These are phyloP conservation scores for Coemansia sp. DNA, from an alignment of 192 early-diverging fungal genomes.

Conservation along the genomic window DNA sequence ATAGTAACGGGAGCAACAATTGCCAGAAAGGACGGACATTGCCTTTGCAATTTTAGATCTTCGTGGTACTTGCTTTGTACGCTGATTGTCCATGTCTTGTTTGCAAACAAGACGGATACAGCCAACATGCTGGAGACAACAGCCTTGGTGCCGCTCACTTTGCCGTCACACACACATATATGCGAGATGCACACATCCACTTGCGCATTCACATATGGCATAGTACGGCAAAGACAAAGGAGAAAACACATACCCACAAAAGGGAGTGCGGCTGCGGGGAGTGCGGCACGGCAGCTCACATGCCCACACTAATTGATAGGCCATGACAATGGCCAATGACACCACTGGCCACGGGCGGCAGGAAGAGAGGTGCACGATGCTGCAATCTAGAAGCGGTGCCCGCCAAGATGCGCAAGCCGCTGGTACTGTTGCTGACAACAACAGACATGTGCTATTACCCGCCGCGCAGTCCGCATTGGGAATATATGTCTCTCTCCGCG, in stretches of 20 bases:
- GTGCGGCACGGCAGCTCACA: slow-evolving; percentile 6
- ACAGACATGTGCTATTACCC: slow-evolving; percentile 16
- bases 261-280: slow-evolving; percentile 5
- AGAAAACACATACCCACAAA: background rate
- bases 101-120: background rate
- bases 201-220: slow-evolving; percentile 2
- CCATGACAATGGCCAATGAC: background rate
- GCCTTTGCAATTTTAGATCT: slow-evolving; percentile 8
- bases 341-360: background rate
- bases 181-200: background rate
- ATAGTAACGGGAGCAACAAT: slow-evolving; percentile 7
- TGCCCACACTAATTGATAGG: slow-evolving; percentile 6
- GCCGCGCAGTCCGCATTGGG: slow-evolving; percentile 11
- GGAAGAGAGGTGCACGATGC: background rate
- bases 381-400: slow-evolving; percentile 13
- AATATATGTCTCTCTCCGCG: background rate
- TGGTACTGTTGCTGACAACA: slow-evolving; percentile 8
- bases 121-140: background rate
- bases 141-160: background rate
- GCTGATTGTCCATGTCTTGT: background rate
- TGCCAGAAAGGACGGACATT: background rate
- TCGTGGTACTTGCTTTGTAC: slow-evolving; percentile 5
- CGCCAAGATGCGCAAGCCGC: slow-evolving; percentile 4
- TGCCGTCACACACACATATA: slow-evolving; percentile 5
- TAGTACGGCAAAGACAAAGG: background rate